Evolutionary conservation across 176 grass and related monocot genomes (phyloP).

Genomic region (Saccharum spontaneum): DNA sequence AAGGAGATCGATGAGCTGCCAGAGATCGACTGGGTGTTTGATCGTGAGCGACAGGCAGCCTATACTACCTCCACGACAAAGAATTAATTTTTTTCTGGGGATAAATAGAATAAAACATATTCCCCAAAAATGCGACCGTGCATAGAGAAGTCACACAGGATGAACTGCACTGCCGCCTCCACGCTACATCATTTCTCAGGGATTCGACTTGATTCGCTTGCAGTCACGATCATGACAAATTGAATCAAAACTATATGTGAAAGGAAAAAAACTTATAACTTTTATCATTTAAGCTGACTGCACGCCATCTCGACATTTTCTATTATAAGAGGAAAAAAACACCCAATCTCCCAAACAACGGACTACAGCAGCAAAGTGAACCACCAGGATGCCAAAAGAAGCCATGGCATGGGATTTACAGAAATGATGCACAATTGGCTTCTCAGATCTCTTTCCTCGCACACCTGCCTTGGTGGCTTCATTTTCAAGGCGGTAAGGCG

Average conservation of each 20-base stretch:
- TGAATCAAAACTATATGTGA: not conserved
- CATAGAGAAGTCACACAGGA: not conserved
- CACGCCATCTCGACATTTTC: not conserved
- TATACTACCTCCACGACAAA: too few species aligned
- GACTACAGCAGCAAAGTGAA: not conserved
- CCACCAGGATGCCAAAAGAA: conserved; percentile 9
- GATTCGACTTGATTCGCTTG: not conserved
- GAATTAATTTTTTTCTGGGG: not conserved
- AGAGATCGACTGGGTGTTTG: too few species aligned
- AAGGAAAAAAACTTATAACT: not conserved
- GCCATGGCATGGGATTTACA: conserved; percentile 30
- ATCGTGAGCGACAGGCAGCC: too few species aligned
- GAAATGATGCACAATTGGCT: conserved; percentile 23
- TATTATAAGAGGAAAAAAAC: not conserved
- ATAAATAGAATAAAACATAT: not conserved
- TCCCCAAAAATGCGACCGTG: not conserved
- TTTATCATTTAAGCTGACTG: not conserved
- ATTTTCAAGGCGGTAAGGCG: not conserved
- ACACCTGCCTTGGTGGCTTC: not conserved
- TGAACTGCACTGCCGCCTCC: not conserved
- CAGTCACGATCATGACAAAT: not conserved
- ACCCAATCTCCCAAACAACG: not conserved
- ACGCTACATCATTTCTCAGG: not conserved
- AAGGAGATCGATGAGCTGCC: too few species aligned
- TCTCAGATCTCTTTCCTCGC: not conserved